Evolutionary conservation across 1,139 yeast genomes (phyloP).

Genomic region (Geotrichum citri-aurantii): DNA sequence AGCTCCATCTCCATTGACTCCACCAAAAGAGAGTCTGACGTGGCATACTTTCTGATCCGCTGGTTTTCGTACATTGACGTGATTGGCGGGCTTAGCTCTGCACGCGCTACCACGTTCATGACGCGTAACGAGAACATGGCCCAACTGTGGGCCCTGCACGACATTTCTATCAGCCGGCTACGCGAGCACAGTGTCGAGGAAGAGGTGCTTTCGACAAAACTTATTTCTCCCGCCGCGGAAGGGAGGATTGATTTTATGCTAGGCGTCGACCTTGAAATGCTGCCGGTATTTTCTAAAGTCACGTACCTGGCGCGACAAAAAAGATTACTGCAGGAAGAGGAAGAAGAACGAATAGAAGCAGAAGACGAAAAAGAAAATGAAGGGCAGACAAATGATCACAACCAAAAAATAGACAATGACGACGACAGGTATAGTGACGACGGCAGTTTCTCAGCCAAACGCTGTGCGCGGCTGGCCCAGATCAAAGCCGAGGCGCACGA

Average conservation of each 20-base stretch:
- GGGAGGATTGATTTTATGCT: conserved; percentile 42
- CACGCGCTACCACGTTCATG: conserved; percentile 28
- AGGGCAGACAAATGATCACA: not conserved
- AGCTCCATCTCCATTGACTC: conserved; percentile 20
- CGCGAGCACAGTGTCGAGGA: conserved; percentile 14
- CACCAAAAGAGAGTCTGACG: conserved; percentile 36
- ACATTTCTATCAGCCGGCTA: conserved; percentile 18
- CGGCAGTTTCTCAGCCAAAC: not conserved
- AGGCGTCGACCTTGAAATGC: conserved; percentile 49
- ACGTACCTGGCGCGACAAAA: conserved; percentile 41
- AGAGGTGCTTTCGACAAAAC: conserved; percentile 9
- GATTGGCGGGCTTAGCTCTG: conserved; percentile 48
- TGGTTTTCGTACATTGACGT: conserved; percentile 72
- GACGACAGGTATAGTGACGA: conserved; percentile 16
- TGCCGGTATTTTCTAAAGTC: conserved; percentile 47
- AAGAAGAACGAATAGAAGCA: not conserved
- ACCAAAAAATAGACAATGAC: too few relatives aligned
- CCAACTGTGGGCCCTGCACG: conserved; percentile 28
- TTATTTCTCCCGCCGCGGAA: not conserved
- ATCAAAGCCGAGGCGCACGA: conserved; percentile 27
- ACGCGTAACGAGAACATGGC: conserved; percentile 26
- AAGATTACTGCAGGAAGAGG: conserved; percentile 14
- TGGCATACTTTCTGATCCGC: conserved; percentile 56
- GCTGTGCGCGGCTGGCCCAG: not conserved
- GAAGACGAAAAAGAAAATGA: not conserved